phyloP scores from a whole-genome alignment of 1,139 yeast genomes.

The Magnusiomyces ingens region DNA sequence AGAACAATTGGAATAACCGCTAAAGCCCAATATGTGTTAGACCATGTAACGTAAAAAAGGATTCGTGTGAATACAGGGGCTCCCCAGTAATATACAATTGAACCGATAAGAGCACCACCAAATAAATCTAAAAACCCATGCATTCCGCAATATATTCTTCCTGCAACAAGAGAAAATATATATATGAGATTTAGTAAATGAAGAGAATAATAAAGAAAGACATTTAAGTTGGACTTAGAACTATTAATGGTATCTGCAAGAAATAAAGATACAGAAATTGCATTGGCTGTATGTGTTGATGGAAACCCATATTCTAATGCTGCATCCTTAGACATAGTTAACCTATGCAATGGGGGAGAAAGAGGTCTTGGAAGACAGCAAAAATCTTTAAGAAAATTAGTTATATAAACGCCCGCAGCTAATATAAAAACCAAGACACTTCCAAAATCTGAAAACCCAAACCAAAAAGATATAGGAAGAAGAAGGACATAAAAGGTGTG shows the following conservation, averaged over 20 bases:
- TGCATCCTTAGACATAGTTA: constrained; percentile 84
- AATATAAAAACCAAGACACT: constrained; percentile 65
- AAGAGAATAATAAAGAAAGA: constrained; percentile 14
- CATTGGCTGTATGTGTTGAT: constrained; percentile 87
- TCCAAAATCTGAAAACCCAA: constrained; percentile 54
- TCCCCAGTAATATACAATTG: constrained; percentile 27
- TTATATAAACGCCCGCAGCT: constrained; percentile 76
- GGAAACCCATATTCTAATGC: constrained; percentile 95
- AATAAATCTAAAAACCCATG: constrained; percentile 81
- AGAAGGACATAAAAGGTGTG: constrained; percentile 89
- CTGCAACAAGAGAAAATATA: constrained; percentile 61
- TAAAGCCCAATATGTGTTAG: constrained; percentile 33
- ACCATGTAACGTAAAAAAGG: constrained; percentile 22
- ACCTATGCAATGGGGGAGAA: constrained; percentile 85
- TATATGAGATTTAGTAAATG: constrained; percentile 38
- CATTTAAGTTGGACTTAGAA: constrained; percentile 6
- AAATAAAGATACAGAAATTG: constrained; percentile 62
- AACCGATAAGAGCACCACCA: constrained; percentile 62
- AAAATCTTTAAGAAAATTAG: constrained; percentile 76
- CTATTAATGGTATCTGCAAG: no score
- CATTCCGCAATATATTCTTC: constrained; percentile 94
- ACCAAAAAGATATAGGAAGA: constrained; percentile 84
- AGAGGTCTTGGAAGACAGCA: constrained; percentile 88
- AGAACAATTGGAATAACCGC: constrained; percentile 39
- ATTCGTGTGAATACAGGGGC: constrained; percentile 19